Conservation (phyloP, 331 rosid species). For the Malus hybrid region DNA sequence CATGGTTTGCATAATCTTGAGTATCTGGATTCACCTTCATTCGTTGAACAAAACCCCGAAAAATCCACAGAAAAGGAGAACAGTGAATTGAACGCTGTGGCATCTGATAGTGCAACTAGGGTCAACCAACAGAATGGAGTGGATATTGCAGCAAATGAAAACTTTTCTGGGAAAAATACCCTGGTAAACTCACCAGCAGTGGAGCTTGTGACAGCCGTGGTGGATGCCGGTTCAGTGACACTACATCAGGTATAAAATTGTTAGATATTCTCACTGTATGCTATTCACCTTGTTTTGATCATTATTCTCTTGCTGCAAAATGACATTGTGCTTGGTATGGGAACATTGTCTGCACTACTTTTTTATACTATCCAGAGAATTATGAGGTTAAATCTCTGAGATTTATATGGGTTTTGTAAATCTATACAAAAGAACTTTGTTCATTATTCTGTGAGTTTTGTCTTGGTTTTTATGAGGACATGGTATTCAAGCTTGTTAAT, state of each 20-base stretch:
- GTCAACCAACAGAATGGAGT: constrained; percentile 31
- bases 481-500: neutral
- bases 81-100: constrained; percentile 20
- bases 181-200: constrained; percentile 10
- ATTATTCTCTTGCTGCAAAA: neutral
- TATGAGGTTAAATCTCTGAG: neutral
- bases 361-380: neutral
- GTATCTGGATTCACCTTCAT: constrained; percentile 11
- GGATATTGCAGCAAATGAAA: constrained; percentile 15
- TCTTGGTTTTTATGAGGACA: neutral
- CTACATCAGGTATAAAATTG: constrained; percentile 23
- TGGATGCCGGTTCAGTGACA: constrained; percentile 3
- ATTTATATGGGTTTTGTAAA: neutral
- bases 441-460: neutral
- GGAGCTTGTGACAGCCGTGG: constrained; percentile 13
- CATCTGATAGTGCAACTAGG: constrained; percentile 20
- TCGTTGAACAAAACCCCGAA: constrained; percentile 12
- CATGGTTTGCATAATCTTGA: constrained; percentile 2
- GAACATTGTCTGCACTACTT: neutral
- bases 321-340: neutral
- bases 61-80: constrained; percentile 4
- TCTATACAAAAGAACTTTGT: neutral
- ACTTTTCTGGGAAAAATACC: constrained; percentile 19
- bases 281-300: neutral
- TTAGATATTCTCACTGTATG: neutral